These are phyloP conservation scores for Limnanthes douglasii DNA, from an alignment of 345 rosid species.

Conservation along the genomic window DNA sequence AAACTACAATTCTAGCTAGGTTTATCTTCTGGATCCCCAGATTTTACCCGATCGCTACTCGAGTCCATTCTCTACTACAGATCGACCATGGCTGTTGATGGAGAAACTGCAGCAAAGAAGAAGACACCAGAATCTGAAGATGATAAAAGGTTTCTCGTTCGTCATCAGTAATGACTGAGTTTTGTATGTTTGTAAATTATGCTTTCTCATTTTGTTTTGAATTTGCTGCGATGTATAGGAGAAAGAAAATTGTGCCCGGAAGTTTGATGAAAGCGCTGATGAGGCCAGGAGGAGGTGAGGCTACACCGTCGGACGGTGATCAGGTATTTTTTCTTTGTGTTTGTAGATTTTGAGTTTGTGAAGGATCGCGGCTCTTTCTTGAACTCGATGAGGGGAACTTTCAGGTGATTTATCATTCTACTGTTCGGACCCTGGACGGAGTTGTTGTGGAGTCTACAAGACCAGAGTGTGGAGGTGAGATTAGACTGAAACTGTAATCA, in stretches of 20 bases:
- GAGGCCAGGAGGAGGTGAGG: conserved; percentile 85
- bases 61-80: no score
- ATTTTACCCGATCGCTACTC: no score
- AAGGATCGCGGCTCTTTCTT: neutral
- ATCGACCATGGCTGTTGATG: conserved; percentile 12
- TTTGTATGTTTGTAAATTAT: neutral
- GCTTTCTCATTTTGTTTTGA: neutral
- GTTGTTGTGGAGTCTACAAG: conserved; percentile 66
- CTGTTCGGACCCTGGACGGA: conserved; percentile 75
- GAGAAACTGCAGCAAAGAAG: conserved; percentile 11
- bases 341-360: neutral
- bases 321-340: conserved; percentile 35
- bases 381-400: conserved; percentile 3
- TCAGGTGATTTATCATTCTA: conserved; percentile 76
- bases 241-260: conserved; percentile 73
- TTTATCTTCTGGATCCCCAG: no score
- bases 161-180: neutral
- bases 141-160: conserved; percentile 11
- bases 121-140: conserved; percentile 21
- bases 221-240: conserved; percentile 24
- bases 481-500: no score
- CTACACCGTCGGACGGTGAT: conserved; percentile 75
- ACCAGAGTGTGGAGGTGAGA: conserved; percentile 69
- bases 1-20: no score
- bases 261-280: conserved; percentile 84